phyloP scores from a whole-genome alignment of 768 basidiomycete species.

The Cubamyces lactineus region DNA sequence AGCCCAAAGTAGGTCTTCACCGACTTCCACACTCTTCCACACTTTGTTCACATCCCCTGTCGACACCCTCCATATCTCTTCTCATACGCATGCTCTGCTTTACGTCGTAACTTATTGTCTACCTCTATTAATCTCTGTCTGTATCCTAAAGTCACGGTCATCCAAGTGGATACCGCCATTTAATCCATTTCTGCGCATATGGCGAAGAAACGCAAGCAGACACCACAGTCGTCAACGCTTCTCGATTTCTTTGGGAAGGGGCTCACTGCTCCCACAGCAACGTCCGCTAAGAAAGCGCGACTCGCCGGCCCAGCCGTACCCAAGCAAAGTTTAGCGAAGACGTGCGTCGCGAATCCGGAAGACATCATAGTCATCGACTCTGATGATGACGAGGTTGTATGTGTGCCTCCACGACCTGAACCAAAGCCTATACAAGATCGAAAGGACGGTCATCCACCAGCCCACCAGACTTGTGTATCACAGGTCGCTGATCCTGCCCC shows the following conservation, averaged over 20 bases:
- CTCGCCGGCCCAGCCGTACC: neutral
- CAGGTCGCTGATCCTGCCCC: neutral
- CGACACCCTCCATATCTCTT: neutral
- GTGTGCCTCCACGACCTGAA: slow-evolving; percentile 2
- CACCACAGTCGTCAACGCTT: slow-evolving; percentile 32
- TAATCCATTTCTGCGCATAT: neutral
- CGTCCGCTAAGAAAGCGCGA: slow-evolving; percentile 27
- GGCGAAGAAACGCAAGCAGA: slow-evolving; percentile 36
- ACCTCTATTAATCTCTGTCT: neutral
- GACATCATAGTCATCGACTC: slow-evolving; percentile 39
- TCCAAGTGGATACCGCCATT: no score
- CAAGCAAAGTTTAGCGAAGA: slow-evolving; percentile 1
- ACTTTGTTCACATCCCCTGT: neutral
- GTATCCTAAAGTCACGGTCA: neutral
- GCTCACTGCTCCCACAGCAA: neutral
- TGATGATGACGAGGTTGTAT: slow-evolving; percentile 31
- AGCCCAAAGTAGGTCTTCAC: no score
- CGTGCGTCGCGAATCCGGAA: slow-evolving; percentile 9
- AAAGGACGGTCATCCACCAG: no score
- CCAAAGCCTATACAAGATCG: neutral
- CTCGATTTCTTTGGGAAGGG: slow-evolving; percentile 32
- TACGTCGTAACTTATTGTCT: no score
- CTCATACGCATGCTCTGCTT: no score
- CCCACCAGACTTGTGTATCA: neutral
- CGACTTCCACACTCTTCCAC: neutral